Conservation (phyloP, 805 yeast genomes). For the Sugiyamaella boreocaroliniensis region DNA sequence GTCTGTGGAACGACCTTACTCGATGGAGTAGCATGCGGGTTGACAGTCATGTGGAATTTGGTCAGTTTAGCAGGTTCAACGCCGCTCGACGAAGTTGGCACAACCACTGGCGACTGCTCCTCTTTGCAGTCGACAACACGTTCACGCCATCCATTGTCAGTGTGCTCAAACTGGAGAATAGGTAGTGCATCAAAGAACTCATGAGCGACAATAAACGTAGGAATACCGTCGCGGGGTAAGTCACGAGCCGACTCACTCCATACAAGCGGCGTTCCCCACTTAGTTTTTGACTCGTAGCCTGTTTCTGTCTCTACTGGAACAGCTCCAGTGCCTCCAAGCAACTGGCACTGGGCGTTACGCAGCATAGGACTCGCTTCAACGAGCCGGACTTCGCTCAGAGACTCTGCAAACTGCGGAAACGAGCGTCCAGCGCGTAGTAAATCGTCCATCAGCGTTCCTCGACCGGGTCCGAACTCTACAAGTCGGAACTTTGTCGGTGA, state of each 20-base stretch:
- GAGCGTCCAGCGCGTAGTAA: slow-evolving; percentile 34
- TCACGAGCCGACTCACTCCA: slow-evolving; percentile 31
- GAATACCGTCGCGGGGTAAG: slow-evolving; percentile 30
- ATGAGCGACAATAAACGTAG: slow-evolving; percentile 71
- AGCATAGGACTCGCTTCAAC: slow-evolving; percentile 70
- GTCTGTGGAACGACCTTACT: slow-evolving; percentile 47
- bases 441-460: slow-evolving; percentile 72
- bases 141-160: slow-evolving; percentile 73
- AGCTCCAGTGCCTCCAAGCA: slow-evolving; percentile 37
- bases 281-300: slow-evolving; percentile 36
- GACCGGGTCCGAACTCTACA: slow-evolving; percentile 81
- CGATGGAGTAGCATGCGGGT: slow-evolving; percentile 56
- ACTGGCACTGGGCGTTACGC: slow-evolving; percentile 46
- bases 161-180: slow-evolving; percentile 54
- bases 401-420: slow-evolving; percentile 32
- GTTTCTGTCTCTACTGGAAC: slow-evolving; percentile 26
- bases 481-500: slow-evolving; percentile 45
- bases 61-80: slow-evolving; percentile 10
- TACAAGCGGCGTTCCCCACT: slow-evolving; percentile 44
- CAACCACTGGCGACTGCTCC: slow-evolving; percentile 22
- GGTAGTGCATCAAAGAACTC: slow-evolving; percentile 88
- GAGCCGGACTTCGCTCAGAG: slow-evolving; percentile 39
- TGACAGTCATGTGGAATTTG: slow-evolving; percentile 49
- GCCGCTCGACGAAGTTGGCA: slow-evolving; percentile 14
- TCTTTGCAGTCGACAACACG: slow-evolving; percentile 50